Base-by-base conservation (phyloP, 225 moss, liverwort and hornwort species). In the Marchantia paleacea region DNA sequence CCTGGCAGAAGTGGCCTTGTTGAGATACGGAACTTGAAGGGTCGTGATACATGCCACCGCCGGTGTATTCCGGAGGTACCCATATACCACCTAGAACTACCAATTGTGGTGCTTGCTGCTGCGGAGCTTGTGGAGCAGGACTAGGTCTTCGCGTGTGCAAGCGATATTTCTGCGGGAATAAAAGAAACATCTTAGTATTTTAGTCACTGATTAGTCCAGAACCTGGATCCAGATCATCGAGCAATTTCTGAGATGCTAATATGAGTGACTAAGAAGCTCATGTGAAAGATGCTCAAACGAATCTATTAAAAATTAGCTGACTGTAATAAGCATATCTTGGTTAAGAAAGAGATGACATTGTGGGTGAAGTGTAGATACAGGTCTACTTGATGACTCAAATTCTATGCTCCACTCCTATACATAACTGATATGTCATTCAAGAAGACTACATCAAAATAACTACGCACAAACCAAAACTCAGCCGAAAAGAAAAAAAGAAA, bases 71-170 rank as follows among this genome's bases (percentile, higher is more conserved):
- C 6, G 95, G 89, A 4, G 95, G 95, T 78, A 95, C 90, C 97
- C 97, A 97, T 68, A 97, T 90, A 70, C 95, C 87, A 66, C 97
- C 95, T 69, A 97, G 79, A n/a, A 97, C 91, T 15, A 97, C 89
- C 83, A 97, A 76, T 81, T 97, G 97, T 12, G 84, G 69, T 0
- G 85, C 79, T 57, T 87, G 89, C 52, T 78, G 85, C 28, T 82
- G 82, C 16, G 89, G 72, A 62, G 88, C 86, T 79, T 91, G 96
- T 0, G 86, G 91, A 3, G 89, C 85, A 20, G 94, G 85, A 90
- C 95, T 90, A 12, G 95, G 97, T 73, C 97, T 86, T 66, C 93
- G 83, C 5, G 97, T 93, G 72, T 97, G 97, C n/a, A 97, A 81
- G 7, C 97, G 90, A 58, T 95, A 97, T 81, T 97, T 97, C 97